Conservation (phyloP, 108 stramenopile genomes). For the Cyclotella sp. region DNA sequence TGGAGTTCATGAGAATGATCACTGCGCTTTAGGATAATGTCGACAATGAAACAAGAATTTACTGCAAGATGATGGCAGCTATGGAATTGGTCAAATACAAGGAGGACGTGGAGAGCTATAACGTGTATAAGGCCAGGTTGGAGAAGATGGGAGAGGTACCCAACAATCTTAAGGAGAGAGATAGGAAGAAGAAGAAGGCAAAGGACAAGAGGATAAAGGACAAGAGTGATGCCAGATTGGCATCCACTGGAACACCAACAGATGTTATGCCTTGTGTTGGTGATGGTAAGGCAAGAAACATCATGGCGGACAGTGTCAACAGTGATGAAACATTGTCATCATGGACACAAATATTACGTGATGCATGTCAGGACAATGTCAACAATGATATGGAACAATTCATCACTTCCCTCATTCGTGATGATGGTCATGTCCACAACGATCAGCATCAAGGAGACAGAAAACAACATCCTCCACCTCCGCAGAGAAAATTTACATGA, state of each 20-base stretch:
- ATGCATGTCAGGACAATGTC: too few relatives aligned
- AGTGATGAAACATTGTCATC: too few relatives aligned
- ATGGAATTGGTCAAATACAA: too few relatives aligned
- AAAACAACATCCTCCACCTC: background rate
- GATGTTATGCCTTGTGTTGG: background rate
- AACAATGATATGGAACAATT: conserved; percentile 45
- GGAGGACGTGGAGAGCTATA: conserved; percentile 48
- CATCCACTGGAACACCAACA: too few relatives aligned
- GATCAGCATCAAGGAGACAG: background rate
- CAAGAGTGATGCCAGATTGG: too few relatives aligned
- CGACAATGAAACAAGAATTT: conserved; percentile 45
- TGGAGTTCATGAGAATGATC: conserved; percentile 71
- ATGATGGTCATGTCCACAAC: background rate
- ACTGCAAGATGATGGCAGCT: conserved; percentile 53
- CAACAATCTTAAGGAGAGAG: conserved; percentile 32
- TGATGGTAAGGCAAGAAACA: background rate
- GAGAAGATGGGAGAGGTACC: conserved; percentile 36
- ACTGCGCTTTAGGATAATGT: conserved; percentile 62
- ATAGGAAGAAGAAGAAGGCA: conserved; percentile 29
- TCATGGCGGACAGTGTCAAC: too few relatives aligned
- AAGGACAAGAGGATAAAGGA: background rate
- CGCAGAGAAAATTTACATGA: too few relatives aligned
- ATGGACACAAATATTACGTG: too few relatives aligned
- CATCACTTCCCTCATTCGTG: conserved; percentile 29
- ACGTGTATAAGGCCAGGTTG: conserved; percentile 37